A percentile compares a stretch with the other conserved stretches of the same genome.
Conservation (phyloP, 306 rosid species). For the Lathyrus tuberosus region DNA sequence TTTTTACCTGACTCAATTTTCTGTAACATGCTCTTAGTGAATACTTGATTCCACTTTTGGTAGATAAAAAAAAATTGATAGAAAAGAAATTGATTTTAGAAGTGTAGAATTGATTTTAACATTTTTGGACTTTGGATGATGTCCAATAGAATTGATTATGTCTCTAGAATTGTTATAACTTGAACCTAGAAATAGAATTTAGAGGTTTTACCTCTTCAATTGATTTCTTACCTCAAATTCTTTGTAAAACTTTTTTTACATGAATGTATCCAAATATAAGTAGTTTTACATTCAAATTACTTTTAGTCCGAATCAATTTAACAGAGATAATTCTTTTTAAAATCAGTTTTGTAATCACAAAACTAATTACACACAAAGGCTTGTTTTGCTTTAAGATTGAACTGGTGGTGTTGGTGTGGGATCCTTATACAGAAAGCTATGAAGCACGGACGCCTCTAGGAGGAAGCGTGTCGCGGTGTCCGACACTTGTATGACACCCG, state of each 20-base stretch:
- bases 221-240: background rate
- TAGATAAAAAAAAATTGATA: background rate
- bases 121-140: background rate
- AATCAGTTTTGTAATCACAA: background rate
- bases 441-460: too few species aligned
- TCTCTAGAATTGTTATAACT: too few species aligned
- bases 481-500: too few species aligned
- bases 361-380: background rate
- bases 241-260: background rate
- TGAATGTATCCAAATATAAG: background rate
- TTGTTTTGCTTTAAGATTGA: conserved; percentile 25
- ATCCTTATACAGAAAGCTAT: background rate
- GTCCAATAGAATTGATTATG: background rate
- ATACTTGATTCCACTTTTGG: background rate
- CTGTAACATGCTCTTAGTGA: background rate
- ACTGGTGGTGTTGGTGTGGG: conserved; percentile 26
- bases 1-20: too few species aligned
- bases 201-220: background rate
- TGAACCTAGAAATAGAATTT: background rate
- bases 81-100: background rate
- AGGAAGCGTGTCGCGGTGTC: too few species aligned
- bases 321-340: too few species aligned
- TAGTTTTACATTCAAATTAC: background rate
- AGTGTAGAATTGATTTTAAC: background rate
- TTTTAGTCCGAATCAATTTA: background rate